Percentiles rank a stretch among this genome's conserved stretches.
These are phyloP conservation scores for Stephanodiscus minutulus DNA, from an alignment of 108 stramenopile species.

Conservation along the genomic window DNA sequence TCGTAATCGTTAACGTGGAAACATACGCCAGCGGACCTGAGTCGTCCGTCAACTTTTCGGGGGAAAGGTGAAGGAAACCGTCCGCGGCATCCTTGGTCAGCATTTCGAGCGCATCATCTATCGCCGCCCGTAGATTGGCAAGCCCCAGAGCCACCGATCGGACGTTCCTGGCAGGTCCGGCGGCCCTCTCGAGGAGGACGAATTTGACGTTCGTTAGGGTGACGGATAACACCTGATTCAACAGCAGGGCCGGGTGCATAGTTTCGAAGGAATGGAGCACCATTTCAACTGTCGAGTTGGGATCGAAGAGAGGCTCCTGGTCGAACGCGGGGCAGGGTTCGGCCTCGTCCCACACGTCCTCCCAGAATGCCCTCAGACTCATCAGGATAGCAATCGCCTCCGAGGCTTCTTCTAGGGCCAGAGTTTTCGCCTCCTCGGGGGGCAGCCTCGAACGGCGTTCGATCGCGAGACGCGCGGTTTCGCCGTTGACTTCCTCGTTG, in stretches of 20 bases:
- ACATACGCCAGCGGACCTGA: constrained; percentile 48
- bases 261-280: constrained; percentile 79
- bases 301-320: constrained; percentile 82
- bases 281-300: constrained; percentile 75
- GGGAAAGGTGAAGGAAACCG: constrained; percentile 30
- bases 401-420: constrained; percentile 62
- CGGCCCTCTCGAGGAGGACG: constrained; percentile 55
- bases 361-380: constrained; percentile 79
- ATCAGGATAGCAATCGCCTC: constrained; percentile 71
- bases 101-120: constrained; percentile 59
- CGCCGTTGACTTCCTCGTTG: constrained; percentile 59
- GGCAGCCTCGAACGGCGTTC: constrained; percentile 32
- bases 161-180: constrained; percentile 58
- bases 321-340: constrained; percentile 65
- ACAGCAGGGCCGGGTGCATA: constrained; percentile 78
- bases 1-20: constrained; percentile 59
- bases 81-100: constrained; percentile 65
- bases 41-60: constrained; percentile 18
- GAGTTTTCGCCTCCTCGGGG: constrained; percentile 33
- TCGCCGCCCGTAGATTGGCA: constrained; percentile 45
- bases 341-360: constrained; percentile 76
- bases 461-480: constrained; percentile 18
- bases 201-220: constrained; percentile 73
- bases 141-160: constrained; percentile 50
- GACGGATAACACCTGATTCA: constrained; percentile 81